Percentiles rank a stretch among this genome's conserved stretches.
These are phyloP conservation scores for Neospora caninum DNA, from an alignment of 169 alveolate genomes.

Conservation along the genomic window DNA sequence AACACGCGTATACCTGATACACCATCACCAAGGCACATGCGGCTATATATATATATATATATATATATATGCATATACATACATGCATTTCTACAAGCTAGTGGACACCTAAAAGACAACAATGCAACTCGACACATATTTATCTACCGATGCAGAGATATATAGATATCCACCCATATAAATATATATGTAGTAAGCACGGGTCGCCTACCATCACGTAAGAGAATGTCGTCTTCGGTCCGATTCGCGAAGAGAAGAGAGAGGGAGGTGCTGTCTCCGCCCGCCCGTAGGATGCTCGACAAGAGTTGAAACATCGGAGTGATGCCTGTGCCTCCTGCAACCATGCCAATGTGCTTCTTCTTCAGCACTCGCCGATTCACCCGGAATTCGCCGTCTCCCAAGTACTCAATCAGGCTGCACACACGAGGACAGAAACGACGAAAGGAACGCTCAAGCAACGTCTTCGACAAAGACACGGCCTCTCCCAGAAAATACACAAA, in stretches of 20 bases:
- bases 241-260: constrained; percentile 79
- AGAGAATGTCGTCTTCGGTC: constrained; percentile 79
- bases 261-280: constrained; percentile 62
- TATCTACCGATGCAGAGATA: no score
- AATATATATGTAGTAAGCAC: neutral
- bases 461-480: neutral
- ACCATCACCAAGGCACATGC: no score
- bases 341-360: constrained; percentile 71
- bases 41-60: no score
- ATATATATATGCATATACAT: no score
- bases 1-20: no score
- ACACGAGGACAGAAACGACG: neutral
- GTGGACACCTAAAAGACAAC: no score
- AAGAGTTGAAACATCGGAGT: constrained; percentile 80
- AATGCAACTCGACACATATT: no score
- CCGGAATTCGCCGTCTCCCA: constrained; percentile 70
- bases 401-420: constrained; percentile 49
- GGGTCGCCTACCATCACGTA: constrained; percentile 69
- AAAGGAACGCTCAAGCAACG: neutral
- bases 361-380: constrained; percentile 5
- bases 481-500: neutral
- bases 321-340: constrained; percentile 87
- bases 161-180: no score
- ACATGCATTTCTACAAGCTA: neutral
- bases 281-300: constrained; percentile 67